Evolutionary conservation across 2,329 filamentous ascomycete genomes (phyloP).

Genomic region (Colletotrichum sp.): DNA sequence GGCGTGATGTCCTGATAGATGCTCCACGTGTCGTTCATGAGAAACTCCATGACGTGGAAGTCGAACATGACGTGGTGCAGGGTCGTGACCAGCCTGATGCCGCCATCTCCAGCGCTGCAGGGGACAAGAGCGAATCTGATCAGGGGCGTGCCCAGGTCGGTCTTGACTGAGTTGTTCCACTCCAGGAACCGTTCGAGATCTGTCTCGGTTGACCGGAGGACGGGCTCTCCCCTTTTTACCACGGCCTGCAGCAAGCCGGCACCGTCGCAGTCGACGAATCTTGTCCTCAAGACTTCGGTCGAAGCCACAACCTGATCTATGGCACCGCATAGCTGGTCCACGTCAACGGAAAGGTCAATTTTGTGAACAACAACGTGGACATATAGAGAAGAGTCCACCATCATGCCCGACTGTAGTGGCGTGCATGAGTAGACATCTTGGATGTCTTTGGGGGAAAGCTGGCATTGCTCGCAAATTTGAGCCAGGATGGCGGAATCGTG

Average conservation of each 20-base stretch:
- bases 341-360: background rate
- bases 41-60: background rate
- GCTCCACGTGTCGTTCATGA: background rate
- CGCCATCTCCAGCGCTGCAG: background rate
- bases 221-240: background rate
- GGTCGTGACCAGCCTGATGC: background rate
- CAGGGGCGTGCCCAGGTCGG: background rate
- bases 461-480: background rate
- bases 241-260: background rate
- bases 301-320: background rate
- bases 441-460: background rate
- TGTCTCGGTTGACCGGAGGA: background rate
- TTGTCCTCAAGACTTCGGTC: background rate
- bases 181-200: background rate
- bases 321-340: rapidly evolving
- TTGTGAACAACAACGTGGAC: background rate
- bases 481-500: background rate
- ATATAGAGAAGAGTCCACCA: background rate
- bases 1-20: background rate
- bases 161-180: background rate
- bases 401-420: background rate
- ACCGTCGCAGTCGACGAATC: background rate
- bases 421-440: background rate
- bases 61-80: background rate
- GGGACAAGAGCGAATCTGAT: background rate